Conservation (phyloP, 2,329 filamentous ascomycete genomes). For the Penicillium sp. region DNA sequence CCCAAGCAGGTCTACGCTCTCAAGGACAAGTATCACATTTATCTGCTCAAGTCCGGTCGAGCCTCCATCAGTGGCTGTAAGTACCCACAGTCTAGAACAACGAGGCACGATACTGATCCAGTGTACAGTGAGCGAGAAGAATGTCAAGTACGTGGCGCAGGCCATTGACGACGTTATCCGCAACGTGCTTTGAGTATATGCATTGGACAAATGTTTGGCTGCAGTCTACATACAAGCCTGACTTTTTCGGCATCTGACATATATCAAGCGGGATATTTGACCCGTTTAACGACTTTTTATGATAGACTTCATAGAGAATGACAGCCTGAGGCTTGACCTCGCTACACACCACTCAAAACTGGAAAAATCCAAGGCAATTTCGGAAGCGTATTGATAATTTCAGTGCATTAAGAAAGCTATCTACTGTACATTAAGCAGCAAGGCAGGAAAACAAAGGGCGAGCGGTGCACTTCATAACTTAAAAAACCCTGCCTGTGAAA, state of each 20-base stretch:
- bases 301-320: conserved; percentile 23
- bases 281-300: conserved; percentile 21
- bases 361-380: not conserved
- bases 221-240: not conserved
- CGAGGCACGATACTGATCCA: conserved; percentile 1
- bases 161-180: conserved; percentile 40
- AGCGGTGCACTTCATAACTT: conserved; percentile 15
- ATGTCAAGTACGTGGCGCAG: conserved; percentile 40
- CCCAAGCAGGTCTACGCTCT: conserved; percentile 44
- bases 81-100: conserved; percentile 3
- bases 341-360: not conserved
- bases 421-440: conserved; percentile 22
- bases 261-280: conserved; percentile 12
- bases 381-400: not conserved
- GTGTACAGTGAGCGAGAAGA: conserved; percentile 38
- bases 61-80: conserved; percentile 42
- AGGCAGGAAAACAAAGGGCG: conserved; percentile 10
- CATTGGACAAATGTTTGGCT: conserved; percentile 2
- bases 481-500: conserved; percentile 7
- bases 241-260: conserved; percentile 4
- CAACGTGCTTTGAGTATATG: conserved; percentile 25
- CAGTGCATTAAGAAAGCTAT: conserved; percentile 14
- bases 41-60: conserved; percentile 41
- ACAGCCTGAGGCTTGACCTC: not conserved
- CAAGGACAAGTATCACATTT: conserved; percentile 44